phyloP scores from a whole-genome alignment of 768 basidiomycete genomes.

The Coprinopsis cinerea region DNA sequence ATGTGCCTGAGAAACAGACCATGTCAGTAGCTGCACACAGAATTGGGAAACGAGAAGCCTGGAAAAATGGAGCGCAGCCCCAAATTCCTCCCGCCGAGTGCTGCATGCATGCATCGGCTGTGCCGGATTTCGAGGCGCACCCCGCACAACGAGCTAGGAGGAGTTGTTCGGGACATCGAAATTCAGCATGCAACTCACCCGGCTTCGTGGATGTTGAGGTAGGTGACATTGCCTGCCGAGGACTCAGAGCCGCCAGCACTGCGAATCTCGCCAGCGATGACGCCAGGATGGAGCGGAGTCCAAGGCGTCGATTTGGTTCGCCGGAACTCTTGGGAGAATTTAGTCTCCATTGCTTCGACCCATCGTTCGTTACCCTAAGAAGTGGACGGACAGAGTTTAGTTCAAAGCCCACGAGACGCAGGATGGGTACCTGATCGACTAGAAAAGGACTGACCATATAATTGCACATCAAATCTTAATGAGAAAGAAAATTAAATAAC shows the following conservation, averaged over 20 bases:
- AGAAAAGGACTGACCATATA: conserved; percentile 46
- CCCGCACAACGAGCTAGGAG: background rate
- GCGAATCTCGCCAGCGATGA: conserved; percentile 61
- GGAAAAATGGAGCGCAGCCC: background rate
- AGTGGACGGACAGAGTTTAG: background rate
- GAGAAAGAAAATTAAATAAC: conserved; percentile 14
- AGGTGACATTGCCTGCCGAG: conserved; percentile 78
- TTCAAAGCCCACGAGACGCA: background rate
- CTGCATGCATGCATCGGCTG: background rate
- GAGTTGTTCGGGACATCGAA: background rate
- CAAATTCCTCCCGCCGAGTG: background rate
- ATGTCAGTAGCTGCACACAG: background rate
- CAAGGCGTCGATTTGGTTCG: conserved; percentile 47
- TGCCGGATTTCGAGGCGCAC: background rate
- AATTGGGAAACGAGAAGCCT: background rate
- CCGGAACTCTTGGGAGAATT: conserved; percentile 58
- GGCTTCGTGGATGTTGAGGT: conserved; percentile 70
- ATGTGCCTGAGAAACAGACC: conserved; percentile 52
- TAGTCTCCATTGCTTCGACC: conserved; percentile 58
- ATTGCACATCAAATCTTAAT: conserved; percentile 82
- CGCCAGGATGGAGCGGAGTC: conserved; percentile 46
- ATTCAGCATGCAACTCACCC: conserved; percentile 47
- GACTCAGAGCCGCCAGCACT: conserved; percentile 58
- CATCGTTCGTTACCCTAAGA: conserved; percentile 74
- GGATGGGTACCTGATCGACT: background rate